Percentiles rank a stretch among this genome's conserved stretches.
Evolutionary conservation across 495 filamentous ascomycete genomes (phyloP).

Genomic region (Cudoniella acicularis): DNA sequence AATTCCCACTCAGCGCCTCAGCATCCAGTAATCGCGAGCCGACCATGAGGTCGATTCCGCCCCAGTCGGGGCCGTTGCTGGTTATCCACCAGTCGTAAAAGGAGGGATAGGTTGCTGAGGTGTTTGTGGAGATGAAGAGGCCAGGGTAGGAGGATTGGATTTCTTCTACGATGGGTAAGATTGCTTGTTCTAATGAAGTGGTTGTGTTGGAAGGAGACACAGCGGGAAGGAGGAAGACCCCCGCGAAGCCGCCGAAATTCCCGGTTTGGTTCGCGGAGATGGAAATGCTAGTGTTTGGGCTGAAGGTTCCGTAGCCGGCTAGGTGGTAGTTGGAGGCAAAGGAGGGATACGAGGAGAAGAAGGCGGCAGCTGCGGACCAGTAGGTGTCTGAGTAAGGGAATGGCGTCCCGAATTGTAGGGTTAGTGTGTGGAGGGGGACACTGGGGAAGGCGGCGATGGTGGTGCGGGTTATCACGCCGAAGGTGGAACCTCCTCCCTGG

Average conservation of each 20-base stretch:
- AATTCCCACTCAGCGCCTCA: conserved; percentile 27
- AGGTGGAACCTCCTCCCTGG: conserved; percentile 60
- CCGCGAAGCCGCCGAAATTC: conserved; percentile 30
- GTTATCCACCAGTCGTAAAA: conserved; percentile 45
- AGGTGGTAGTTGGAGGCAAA: too few relatives aligned
- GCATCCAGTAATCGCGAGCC: conserved; percentile 39
- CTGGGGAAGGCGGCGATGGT: conserved; percentile 40
- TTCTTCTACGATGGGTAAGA: conserved; percentile 33
- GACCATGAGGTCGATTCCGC: conserved; percentile 37
- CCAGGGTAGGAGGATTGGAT: conserved; percentile 8
- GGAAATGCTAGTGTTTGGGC: conserved; percentile 24
- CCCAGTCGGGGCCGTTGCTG: conserved; percentile 28
- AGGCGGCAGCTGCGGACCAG: conserved; percentile 21
- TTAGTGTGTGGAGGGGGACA: neutral
- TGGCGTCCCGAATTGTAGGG: neutral
- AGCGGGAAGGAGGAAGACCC: conserved; percentile 23
- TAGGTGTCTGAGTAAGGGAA: neutral
- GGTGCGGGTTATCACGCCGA: conserved; percentile 56
- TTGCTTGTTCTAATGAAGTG: conserved; percentile 4
- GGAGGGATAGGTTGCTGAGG: conserved; percentile 39
- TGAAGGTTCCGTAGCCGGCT: conserved; percentile 36
- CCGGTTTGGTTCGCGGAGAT: conserved; percentile 18
- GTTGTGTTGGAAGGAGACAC: conserved; percentile 10
- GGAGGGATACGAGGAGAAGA: conserved; percentile 33
- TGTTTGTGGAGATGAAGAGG: conserved; percentile 26